A percentile compares a stretch with the other conserved stretches of the same genome.
phyloP scores from a whole-genome alignment of 2,329 filamentous ascomycete genomes.

The Arthrobotrys pseudoclavata region DNA sequence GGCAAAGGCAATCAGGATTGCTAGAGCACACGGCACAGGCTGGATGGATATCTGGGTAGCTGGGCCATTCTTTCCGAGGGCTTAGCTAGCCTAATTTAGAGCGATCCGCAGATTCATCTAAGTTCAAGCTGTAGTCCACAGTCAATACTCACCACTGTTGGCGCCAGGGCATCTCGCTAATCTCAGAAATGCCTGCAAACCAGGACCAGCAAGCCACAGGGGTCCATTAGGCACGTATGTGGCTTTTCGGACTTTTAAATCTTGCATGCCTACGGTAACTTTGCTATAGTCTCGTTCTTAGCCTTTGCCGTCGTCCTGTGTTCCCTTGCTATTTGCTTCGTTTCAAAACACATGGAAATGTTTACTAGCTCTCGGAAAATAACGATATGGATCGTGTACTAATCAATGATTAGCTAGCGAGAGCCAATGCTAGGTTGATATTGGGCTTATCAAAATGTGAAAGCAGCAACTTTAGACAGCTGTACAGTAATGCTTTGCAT shows the following conservation, averaged over 20 bases:
- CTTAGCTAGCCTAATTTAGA: slow-evolving; percentile 20
- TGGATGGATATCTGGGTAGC: not conserved
- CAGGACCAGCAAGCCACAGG: slow-evolving; percentile 46
- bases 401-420: too few species aligned
- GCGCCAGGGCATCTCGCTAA: slow-evolving; percentile 40
- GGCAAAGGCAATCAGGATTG: not conserved
- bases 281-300: not conserved
- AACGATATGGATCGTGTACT: too few species aligned
- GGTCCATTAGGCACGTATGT: slow-evolving; percentile 19
- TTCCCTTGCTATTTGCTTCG: not conserved
- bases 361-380: too few species aligned
- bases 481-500: too few species aligned
- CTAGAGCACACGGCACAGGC: not conserved
- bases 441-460: too few species aligned
- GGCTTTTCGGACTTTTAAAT: slow-evolving; percentile 44
- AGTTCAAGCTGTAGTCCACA: not conserved
- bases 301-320: not conserved
- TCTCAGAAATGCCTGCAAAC: slow-evolving; percentile 41
- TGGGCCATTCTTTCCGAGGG: not conserved
- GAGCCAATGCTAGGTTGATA: too few species aligned
- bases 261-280: slow-evolving; percentile 5
- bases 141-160: not conserved
- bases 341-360: too few species aligned
- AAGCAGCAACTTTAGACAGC: too few species aligned
- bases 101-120: slow-evolving; percentile 1